Conservation (phyloP, 2,329 filamentous ascomycete species). For the Epichloe typhina region DNA sequence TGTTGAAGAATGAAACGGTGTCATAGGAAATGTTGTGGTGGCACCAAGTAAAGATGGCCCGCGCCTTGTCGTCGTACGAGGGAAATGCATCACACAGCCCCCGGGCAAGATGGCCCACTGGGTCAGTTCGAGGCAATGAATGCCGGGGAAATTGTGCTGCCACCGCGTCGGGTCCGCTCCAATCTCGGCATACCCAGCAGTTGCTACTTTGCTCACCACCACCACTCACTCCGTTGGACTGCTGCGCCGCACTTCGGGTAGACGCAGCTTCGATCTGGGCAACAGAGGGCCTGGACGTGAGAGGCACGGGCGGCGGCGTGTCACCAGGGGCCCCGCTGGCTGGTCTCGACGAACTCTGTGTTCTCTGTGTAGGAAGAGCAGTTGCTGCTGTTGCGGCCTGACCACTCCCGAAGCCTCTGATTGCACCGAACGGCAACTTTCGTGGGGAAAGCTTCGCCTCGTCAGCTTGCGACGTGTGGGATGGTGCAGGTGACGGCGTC, state of each 20-base stretch:
- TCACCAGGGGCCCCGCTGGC: constrained; percentile 12
- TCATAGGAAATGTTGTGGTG: constrained; percentile 91
- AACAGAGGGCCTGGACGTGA: constrained; percentile 36
- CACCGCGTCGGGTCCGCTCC: constrained; percentile 65
- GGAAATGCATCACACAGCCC: constrained; percentile 66
- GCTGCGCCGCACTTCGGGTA: constrained; percentile 16
- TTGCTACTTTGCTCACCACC: constrained; percentile 10
- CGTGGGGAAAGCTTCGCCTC: constrained; percentile 4
- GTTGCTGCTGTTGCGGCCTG: not conserved
- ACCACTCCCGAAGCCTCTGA: constrained; percentile 12
- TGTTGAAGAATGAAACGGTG: constrained; percentile 62
- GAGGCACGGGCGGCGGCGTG: constrained; percentile 37
- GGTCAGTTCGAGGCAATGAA: constrained; percentile 51
- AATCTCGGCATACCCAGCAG: constrained; percentile 83
- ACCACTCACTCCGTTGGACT: constrained; percentile 5
- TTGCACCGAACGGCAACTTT: constrained; percentile 6
- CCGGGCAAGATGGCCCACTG: constrained; percentile 61
- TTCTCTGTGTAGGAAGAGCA: not conserved
- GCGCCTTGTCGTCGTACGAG: constrained; percentile 78
- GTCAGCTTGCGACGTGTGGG: not conserved
- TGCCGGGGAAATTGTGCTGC: constrained; percentile 64
- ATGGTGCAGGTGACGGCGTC: constrained; percentile 4
- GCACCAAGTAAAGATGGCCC: constrained; percentile 87
- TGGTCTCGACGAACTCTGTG: constrained; percentile 4
- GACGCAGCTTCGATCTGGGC: constrained; percentile 36